A percentile compares a stretch with the other conserved stretches of the same genome.
phyloP scores from a whole-genome alignment of 805 yeast genomes.

The Candida methanosorbosa region DNA sequence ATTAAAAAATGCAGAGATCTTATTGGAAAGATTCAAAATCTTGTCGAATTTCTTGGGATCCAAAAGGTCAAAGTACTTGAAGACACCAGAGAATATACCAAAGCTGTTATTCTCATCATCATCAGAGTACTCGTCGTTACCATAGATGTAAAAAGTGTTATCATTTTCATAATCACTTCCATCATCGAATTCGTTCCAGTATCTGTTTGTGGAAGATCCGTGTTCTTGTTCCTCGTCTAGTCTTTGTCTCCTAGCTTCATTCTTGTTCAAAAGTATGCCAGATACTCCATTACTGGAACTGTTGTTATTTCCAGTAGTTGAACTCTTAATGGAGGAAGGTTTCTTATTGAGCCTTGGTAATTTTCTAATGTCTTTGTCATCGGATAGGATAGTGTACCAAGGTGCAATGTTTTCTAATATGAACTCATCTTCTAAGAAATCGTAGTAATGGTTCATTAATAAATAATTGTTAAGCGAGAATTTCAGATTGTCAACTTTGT shows the following conservation, averaged over 20 bases:
- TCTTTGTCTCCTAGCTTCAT: slow-evolving; percentile 10
- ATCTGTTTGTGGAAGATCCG: slow-evolving; percentile 23
- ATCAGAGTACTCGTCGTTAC: slow-evolving; percentile 19
- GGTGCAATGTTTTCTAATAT: slow-evolving; percentile 21
- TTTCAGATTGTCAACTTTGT: slow-evolving; percentile 30
- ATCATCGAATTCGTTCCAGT: slow-evolving; percentile 66
- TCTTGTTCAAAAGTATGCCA: slow-evolving; percentile 24
- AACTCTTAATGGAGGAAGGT: neutral
- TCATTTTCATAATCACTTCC: slow-evolving; percentile 42
- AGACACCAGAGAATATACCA: slow-evolving; percentile 5
- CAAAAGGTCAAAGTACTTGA: slow-evolving; percentile 9
- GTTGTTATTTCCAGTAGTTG: neutral
- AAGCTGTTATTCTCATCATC: slow-evolving; percentile 14
- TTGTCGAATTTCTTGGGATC: slow-evolving; percentile 14
- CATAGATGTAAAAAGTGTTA: slow-evolving; percentile 29
- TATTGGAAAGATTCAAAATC: slow-evolving; percentile 15
- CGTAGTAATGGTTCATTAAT: slow-evolving; percentile 14
- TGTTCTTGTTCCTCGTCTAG: slow-evolving; percentile 5
- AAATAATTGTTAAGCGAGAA: slow-evolving; percentile 25
- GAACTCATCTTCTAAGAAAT: slow-evolving; percentile 10
- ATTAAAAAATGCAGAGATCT: slow-evolving; percentile 6
- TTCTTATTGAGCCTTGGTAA: slow-evolving; percentile 22
- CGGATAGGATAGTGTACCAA: slow-evolving; percentile 21
- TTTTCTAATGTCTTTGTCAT: slow-evolving; percentile 32
- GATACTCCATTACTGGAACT: neutral